Percentiles rank a stretch among this genome's conserved stretches.
Conservation (phyloP, 305 asterid genomes). For the Fraxinus dipetala region DNA sequence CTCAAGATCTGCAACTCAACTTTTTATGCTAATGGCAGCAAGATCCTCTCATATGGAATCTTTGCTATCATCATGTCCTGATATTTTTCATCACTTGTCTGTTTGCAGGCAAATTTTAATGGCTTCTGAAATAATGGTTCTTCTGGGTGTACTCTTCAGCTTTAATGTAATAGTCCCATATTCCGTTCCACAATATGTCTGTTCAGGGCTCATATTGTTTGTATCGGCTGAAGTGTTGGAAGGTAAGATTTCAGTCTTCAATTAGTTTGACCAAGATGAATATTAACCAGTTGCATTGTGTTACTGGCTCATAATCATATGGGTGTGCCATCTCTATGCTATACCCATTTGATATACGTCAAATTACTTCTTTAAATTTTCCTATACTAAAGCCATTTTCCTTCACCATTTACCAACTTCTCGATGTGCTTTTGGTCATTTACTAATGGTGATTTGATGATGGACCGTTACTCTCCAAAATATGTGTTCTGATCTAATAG, state of each 20-base stretch:
- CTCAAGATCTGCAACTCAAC: neutral
- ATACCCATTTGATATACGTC: neutral
- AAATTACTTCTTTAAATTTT: neutral
- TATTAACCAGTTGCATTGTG: neutral
- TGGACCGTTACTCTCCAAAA: neutral
- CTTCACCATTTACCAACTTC: neutral
- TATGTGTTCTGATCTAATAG: neutral
- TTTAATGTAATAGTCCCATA: conserved; percentile 64
- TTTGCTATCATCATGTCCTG: neutral
- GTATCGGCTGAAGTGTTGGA: conserved; percentile 97
- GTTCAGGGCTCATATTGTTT: conserved; percentile 85
- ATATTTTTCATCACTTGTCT: neutral
- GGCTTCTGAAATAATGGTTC: conserved; percentile 85
- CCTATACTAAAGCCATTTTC: neutral
- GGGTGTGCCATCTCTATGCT: neutral
- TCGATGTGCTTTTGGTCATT: neutral
- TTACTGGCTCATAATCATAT: neutral
- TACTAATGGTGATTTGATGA: neutral
- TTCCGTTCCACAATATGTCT: conserved; percentile 79
- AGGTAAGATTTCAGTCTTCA: conserved; percentile 43
- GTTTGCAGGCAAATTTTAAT: conserved; percentile 84
- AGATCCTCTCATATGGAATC: conserved; percentile 13
- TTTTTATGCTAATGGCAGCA: neutral
- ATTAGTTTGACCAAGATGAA: neutral
- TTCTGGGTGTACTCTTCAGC: conserved; percentile 80